phyloP scores from a whole-genome alignment of 352 stramenopile species.

The Peronosclerospora sorghi region DNA sequence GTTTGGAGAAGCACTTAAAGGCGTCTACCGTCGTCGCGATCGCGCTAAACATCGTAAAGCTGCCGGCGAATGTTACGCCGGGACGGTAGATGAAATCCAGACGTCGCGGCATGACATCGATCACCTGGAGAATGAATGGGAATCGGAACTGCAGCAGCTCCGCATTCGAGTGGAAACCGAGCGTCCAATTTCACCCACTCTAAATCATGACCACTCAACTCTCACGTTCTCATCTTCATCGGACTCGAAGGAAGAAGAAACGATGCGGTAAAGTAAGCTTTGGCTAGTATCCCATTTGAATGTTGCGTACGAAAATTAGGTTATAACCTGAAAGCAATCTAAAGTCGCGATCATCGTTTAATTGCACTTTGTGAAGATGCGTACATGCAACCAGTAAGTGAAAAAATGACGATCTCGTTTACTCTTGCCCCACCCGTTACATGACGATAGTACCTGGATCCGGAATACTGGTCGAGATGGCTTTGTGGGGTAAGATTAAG shows the following conservation, averaged over 20 bases:
- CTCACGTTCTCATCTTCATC: no score
- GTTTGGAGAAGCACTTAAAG: constrained; percentile 65
- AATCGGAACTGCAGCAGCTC: constrained; percentile 35
- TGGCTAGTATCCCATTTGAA: no score
- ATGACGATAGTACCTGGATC: constrained; percentile 85
- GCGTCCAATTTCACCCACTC: no score
- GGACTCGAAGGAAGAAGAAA: no score
- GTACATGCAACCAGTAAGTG: no score
- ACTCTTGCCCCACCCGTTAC: no score
- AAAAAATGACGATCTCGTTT: no score
- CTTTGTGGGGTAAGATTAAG: constrained; percentile 82
- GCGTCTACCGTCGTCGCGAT: constrained; percentile 44
- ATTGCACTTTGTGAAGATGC: no score
- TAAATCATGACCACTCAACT: constrained; percentile 10
- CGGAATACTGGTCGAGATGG: constrained; percentile 76
- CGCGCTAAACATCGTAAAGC: constrained; percentile 26
- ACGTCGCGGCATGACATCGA: constrained; percentile 48
- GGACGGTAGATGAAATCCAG: constrained; percentile 45
- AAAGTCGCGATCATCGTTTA: no score
- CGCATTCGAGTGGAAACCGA: constrained; percentile 16
- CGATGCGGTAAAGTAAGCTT: no score
- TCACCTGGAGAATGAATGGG: constrained; percentile 46
- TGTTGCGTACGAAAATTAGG: no score
- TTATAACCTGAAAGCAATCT: no score
- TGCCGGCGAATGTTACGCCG: constrained; percentile 31